A percentile compares a stretch with the other conserved stretches of the same genome.
These are phyloP conservation scores for Furcasterigmium furcatum DNA, from an alignment of 2,329 filamentous ascomycete genomes.

Conservation along the genomic window DNA sequence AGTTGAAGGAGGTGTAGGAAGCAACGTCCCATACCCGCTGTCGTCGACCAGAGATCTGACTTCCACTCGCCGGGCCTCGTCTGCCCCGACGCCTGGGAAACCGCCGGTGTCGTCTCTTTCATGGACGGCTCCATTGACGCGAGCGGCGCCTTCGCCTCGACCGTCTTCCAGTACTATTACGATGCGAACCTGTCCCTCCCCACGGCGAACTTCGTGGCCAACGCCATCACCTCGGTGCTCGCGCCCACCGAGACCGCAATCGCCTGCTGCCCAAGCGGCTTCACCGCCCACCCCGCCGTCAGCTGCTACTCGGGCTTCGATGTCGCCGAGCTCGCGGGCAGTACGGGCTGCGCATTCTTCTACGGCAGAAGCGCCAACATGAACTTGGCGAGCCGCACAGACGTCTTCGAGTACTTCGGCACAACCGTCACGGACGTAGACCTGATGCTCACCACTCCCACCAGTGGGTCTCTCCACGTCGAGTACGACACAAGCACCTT, in stretches of 20 bases:
- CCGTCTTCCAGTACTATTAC: background rate
- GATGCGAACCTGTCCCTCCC: background rate
- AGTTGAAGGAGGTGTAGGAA: too few relatives aligned
- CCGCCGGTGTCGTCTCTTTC: background rate
- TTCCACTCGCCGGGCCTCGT: slow-evolving; percentile 1
- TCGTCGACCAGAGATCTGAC: background rate
- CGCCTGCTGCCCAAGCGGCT: background rate
- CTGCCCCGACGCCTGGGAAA: slow-evolving; percentile 3
- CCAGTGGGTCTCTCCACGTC: too few relatives aligned
- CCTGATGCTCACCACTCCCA: too few relatives aligned
- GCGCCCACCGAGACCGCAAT: background rate
- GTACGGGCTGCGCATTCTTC: background rate
- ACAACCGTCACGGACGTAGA: background rate
- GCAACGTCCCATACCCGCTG: too few relatives aligned
- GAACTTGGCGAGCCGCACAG: background rate
- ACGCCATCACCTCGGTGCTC: background rate
- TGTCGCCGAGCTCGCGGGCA: background rate
- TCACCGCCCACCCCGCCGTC: background rate
- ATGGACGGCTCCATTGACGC: background rate
- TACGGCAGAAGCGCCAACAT: background rate
- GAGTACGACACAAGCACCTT: too few relatives aligned
- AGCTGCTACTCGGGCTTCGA: background rate
- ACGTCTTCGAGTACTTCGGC: background rate
- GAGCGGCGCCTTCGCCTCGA: background rate
- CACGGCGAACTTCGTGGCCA: background rate